Base-by-base conservation (phyloP, 805 yeast genomes). In the Candida michaelii region DNA sequence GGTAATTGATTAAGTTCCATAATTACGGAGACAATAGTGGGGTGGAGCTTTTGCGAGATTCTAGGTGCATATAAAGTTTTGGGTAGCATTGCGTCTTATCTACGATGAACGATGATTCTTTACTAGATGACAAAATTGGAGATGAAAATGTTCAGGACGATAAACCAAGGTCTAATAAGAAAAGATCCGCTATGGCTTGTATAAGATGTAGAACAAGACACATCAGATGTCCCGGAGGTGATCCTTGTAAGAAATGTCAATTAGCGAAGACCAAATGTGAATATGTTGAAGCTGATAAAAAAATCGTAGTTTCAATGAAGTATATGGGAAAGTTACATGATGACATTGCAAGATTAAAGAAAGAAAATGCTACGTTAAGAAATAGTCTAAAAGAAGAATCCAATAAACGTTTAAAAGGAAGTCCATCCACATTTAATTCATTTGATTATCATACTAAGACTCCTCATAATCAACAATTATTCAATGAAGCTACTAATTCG, bases 201-300 rank as follows among this genome's bases (percentile, higher is more conserved):
- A 75, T 77, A 2, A 64, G 87, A 34, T 85, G 93, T 56, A 69
- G 91, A 24, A 74, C 78, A 36, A 71, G 89, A 40, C 93, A 85
- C 60, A 79, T 83, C 32, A 77, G 84, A 48, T 85, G 93, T 55
- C 88, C 88, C 11, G 89, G 89, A 1, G 88, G 87, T 1, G 77
- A 81, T 36, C 89, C 89, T 0, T 85, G 93, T 57, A 60, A 66
- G 39, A 80, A 80, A 53, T 85, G 93, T 56, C 61, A 60, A 11
- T 56, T 71, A 37, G 77, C 83, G 12, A 73, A 71, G 37, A 65
- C 79, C 3, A 69, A 70, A 16, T 85, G 93, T 63, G 89, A 83
- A 52, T 85, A 83, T 50, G 73, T 77, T 14, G 88, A 82, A 54
- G 86, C 83, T 8, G 85, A 83, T 39, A 82, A 78, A 63, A 83